Base-by-base conservation (phyloP, 2,329 filamentous ascomycete species). In the Epichloe gansuensis region DNA sequence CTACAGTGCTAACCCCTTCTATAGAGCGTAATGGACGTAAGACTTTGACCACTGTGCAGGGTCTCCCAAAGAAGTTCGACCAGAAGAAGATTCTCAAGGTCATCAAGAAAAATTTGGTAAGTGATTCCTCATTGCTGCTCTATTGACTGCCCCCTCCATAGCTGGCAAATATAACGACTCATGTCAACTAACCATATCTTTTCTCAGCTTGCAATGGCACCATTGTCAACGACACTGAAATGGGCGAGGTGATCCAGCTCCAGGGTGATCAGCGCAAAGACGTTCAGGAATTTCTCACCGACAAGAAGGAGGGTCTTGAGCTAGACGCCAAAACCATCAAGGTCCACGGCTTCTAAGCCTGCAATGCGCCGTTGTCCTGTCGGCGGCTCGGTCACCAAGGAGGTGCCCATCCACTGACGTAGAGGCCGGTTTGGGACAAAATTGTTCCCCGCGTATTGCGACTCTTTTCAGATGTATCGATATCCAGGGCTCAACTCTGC, bases 1-100 rank as follows among this genome's bases (percentile, higher is more conserved):
- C n/a, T 3, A 28, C 49, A 46, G 46, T 56, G 53, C 76, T 80
- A 63, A 81, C 70, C 54, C 58, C 49, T 53, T 12, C 23, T 47
- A 37, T 72, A 97, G 91, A 98, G 79, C 93, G 93, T 78, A 98
- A 98, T 97, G 93, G 93, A 84, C 93, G 93, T 75, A 98, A 98
- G 83, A 97, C 93, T 79, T 82, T 98, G 86, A 98, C 93, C 66
- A 98, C 93, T 66, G 91, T 98, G 68, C 91, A 97, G 82, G 93
- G 93, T 75, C 85, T 98, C 67, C 91, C 93, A 60, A 93, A 93
- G 80, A 96, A 97, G 72, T 97, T 96, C 69, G 91, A 96, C 76
- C 90, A 93, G 75, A 97, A 96, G 84, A 96, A 96, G 79, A 96
- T 98, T 72, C 85, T 98, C 67, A 96, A 96, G 80, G 91, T 95